Evolutionary conservation across 1,284 basidiomycete species (phyloP).

Genomic region (Xerocomus amazonicus): DNA sequence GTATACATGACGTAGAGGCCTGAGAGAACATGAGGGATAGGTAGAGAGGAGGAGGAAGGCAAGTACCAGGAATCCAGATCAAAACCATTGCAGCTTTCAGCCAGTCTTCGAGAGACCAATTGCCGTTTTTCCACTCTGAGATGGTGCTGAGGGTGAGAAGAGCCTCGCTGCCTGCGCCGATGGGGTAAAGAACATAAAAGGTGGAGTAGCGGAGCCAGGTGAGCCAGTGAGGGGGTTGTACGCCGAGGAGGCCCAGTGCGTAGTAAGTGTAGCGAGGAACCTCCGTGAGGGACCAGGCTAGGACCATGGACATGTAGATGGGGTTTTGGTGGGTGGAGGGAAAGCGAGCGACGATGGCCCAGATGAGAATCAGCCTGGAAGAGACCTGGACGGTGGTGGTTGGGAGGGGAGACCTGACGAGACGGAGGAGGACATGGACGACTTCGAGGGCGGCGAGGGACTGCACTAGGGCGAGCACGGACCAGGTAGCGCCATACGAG

Average conservation of each 20-base stretch:
- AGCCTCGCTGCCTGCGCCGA: constrained; percentile 90
- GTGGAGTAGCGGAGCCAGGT: constrained; percentile 82
- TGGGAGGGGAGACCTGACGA: constrained; percentile 80
- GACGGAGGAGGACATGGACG: constrained; percentile 75
- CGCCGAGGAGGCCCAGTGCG: constrained; percentile 62
- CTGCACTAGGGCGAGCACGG: constrained; percentile 71
- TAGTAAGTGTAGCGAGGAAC: constrained; percentile 93
- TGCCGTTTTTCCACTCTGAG: constrained; percentile 41
- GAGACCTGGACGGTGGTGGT: constrained; percentile 87
- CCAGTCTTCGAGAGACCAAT: constrained; percentile 55
- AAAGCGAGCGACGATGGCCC: constrained; percentile 57
- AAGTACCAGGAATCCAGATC: constrained; percentile 89
- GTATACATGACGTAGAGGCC: constrained; percentile 81
- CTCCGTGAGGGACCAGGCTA: constrained; percentile 93
- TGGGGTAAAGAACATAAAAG: constrained; percentile 90
- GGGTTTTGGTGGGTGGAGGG: constrained; percentile 70
- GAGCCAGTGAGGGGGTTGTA: constrained; percentile 35
- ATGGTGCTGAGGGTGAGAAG: constrained; percentile 80
- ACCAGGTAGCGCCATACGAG: constrained; percentile 41
- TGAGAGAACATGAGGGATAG: constrained; percentile 3
- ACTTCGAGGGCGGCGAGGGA: constrained; percentile 80
- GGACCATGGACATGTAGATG: constrained; percentile 86
- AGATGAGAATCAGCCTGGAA: constrained; percentile 84
- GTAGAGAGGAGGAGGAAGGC: neutral
- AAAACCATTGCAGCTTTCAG: constrained; percentile 63